These are phyloP conservation scores for Nicotiana attenuata DNA, from an alignment of 257 asterid genomes.

Conservation along the genomic window DNA sequence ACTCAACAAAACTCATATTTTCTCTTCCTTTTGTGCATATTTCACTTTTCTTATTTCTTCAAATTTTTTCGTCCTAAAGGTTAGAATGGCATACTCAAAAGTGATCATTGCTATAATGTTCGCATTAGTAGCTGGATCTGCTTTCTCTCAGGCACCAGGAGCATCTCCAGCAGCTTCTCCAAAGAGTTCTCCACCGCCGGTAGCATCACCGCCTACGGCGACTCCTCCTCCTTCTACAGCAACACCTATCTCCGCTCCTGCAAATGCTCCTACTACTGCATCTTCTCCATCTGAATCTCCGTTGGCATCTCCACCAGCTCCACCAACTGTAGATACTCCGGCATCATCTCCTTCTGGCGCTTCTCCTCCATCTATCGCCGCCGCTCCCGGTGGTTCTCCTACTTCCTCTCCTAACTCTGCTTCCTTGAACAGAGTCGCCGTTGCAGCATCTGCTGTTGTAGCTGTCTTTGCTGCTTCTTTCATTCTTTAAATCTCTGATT, in stretches of 20 bases:
- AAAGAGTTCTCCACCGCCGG: too few species aligned
- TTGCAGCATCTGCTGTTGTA: conserved; percentile 47
- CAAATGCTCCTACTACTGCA: too few species aligned
- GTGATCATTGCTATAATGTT: conserved; percentile 22
- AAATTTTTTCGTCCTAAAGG: not conserved
- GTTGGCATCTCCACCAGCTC: conserved; percentile 38
- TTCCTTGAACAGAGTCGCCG: conserved; percentile 31
- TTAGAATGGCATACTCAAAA: conserved; percentile 26
- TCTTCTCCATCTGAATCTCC: too few species aligned
- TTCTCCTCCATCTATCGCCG: conserved; percentile 24
- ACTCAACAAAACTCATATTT: not conserved
- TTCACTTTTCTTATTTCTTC: not conserved
- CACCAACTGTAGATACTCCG: conserved; percentile 19
- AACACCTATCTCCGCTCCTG: too few species aligned
- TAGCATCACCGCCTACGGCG: too few species aligned
- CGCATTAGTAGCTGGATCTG: conserved; percentile 31
- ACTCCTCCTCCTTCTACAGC: too few species aligned
- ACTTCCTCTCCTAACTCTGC: conserved; percentile 26
- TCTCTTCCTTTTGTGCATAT: not conserved
- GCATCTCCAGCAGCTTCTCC: too few species aligned
- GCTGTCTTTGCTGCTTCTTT: conserved; percentile 36
- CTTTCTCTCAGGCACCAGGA: conserved; percentile 39
- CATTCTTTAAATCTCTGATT: conserved; percentile 28
- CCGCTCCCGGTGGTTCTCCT: conserved; percentile 33
- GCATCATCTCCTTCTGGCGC: conserved; percentile 21